Evolutionary conservation across 441 rosid genomes (phyloP), one percentile per base, ranked within the genome.

Genomic region (Gossypium aridum): DNA sequence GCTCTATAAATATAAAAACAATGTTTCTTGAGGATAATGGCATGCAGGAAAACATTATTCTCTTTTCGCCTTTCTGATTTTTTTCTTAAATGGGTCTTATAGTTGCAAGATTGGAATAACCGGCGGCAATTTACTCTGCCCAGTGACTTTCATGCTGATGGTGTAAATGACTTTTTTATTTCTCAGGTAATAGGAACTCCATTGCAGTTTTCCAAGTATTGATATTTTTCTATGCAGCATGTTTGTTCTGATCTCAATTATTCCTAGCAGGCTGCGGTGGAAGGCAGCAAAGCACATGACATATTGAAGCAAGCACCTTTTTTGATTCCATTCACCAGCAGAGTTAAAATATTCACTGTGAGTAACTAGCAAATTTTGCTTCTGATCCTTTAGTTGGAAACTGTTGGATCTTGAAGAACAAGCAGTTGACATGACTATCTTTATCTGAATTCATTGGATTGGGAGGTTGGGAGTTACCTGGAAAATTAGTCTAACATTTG

Each of bases 81-180:
- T 81, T 63, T 63, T 77, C 69, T 69, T 71, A 57, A 69, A 53
- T 61, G 78, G 39, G 72, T 77, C 28, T 79, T 68, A 61, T 75
- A 96, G 99, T 84, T 96, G 87, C 98, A 89, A 89, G 98, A 96
- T 86, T 96, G 99, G 99, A 94, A 96, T 78, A 94, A 87, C 75
- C 85, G 99, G 79, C 85, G 89, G 68, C 83, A 92, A 51, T 96
- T 96, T 81, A 84, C 92, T 62, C 85, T 90, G 53, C 85, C 97
- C 2, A 89, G 88, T 82, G 93, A 92, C 80, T 96, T 94, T 80
- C 98, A 96, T 84, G 97, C 98, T 7, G 98, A 91, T 78, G 87
- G 90, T 63, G 97, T 92, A 74, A 92, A 91, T 75, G 99, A 96
- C 69, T 87, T 77, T 79, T 94, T 96, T 77, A 89, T 92, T 80